phyloP scores from a whole-genome alignment of 768 basidiomycete species.

The Psilocybe cyanescens region DNA sequence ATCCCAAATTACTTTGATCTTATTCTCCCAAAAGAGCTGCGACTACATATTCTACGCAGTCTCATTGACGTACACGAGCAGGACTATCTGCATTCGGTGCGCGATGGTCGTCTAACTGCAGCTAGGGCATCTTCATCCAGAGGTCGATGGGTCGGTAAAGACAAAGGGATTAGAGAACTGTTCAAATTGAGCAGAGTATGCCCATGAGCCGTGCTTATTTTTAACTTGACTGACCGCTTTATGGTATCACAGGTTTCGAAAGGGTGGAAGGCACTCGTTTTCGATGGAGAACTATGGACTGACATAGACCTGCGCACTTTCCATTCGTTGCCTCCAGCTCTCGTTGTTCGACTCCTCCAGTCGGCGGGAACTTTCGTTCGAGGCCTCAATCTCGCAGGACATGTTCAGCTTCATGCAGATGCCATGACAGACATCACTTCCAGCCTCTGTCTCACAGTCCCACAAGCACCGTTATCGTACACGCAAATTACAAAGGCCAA shows the following conservation, averaged over 20 bases:
- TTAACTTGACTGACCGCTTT: constrained; percentile 8
- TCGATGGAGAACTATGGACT: constrained; percentile 89
- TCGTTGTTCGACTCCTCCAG: constrained; percentile 56
- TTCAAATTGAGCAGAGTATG: constrained; percentile 80
- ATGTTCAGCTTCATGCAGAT: constrained; percentile 50
- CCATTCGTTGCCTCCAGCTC: constrained; percentile 52
- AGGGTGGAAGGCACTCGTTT: constrained; percentile 72
- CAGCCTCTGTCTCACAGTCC: constrained; percentile 50
- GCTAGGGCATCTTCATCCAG: constrained; percentile 62
- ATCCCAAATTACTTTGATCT: constrained; percentile 70
- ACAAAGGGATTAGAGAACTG: constrained; percentile 76
- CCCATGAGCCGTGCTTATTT: constrained; percentile 20
- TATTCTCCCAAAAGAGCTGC: constrained; percentile 72
- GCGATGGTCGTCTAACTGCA: constrained; percentile 60
- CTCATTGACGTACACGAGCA: constrained; percentile 62
- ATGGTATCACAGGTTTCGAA: constrained; percentile 65
- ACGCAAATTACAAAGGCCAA: constrained; percentile 77
- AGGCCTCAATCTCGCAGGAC: constrained; percentile 65
- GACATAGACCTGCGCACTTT: constrained; percentile 66
- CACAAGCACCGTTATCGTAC: constrained; percentile 40
- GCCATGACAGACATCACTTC: constrained; percentile 57
- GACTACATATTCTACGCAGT: constrained; percentile 57
- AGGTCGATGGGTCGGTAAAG: constrained; percentile 75
- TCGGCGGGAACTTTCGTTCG: constrained; percentile 68
- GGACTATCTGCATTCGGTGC: constrained; percentile 52